A percentile compares a stretch with the other conserved stretches of the same genome.
Evolutionary conservation across 257 asterid species (phyloP).

Genomic region (Ilex aquifolium): DNA sequence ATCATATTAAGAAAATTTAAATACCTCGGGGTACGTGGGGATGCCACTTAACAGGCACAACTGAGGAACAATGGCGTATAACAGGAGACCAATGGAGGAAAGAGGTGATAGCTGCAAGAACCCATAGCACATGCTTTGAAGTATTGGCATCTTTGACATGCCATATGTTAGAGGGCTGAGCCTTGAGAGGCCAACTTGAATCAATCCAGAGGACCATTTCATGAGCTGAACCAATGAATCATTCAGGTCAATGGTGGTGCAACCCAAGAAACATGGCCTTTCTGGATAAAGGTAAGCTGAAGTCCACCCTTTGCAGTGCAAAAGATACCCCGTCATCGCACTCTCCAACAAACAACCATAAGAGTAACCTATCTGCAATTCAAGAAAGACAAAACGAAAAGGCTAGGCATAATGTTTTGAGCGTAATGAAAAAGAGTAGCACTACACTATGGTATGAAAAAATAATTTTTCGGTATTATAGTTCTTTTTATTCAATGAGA

Average conservation of each 20-base stretch:
- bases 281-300: conserved; percentile 55
- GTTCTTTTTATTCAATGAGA: no score
- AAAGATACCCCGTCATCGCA: conserved; percentile 49
- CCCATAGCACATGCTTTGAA: conserved; percentile 54
- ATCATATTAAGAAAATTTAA: no score
- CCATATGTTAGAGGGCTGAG: conserved; percentile 56
- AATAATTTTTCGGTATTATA: no score
- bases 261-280: conserved; percentile 58
- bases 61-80: conserved; percentile 45
- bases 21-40: conserved; percentile 59
- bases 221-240: conserved; percentile 54
- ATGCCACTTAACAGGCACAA: conserved; percentile 44
- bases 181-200: conserved; percentile 52
- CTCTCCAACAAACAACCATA: conserved; percentile 64
- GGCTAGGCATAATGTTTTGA: no score
- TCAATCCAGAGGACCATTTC: conserved; percentile 65
- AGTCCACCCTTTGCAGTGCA: conserved; percentile 60
- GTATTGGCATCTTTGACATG: conserved; percentile 31
- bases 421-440: no score
- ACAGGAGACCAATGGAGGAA: conserved; percentile 33
- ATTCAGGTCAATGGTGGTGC: conserved; percentile 58
- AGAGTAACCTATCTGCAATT: conserved; percentile 64
- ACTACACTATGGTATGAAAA: no score
- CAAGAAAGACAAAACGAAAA: no score
- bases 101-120: conserved; percentile 36